A percentile compares a stretch with the other conserved stretches of the same genome.
These are phyloP conservation scores for Pugionium dolabratum DNA, from an alignment of 345 rosid species.

Conservation along the genomic window DNA sequence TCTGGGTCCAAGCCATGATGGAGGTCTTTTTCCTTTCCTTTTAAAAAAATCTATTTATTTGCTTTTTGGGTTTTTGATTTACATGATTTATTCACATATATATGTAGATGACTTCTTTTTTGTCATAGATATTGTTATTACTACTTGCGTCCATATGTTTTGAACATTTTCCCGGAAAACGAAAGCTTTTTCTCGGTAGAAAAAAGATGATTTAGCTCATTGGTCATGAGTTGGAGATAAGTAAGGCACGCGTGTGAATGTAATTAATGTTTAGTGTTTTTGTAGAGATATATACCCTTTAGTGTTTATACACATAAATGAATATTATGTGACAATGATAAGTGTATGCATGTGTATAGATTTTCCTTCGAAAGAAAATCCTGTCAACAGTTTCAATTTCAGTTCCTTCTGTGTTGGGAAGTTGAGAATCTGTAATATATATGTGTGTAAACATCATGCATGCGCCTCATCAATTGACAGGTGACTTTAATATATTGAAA, in stretches of 20 bases:
- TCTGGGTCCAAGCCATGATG: conserved; percentile 93
- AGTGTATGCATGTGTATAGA: conserved; percentile 28
- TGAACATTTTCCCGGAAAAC: not conserved
- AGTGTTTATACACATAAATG: not conserved
- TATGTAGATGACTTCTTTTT: too few relatives aligned
- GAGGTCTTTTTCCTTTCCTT: conserved; percentile 47
- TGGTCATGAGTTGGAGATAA: conserved; percentile 25
- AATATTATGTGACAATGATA: conserved; percentile 17
- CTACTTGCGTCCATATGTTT: too few relatives aligned
- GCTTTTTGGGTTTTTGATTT: not conserved
- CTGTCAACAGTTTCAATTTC: conserved; percentile 10
- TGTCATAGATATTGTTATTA: too few relatives aligned
- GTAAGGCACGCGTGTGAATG: conserved; percentile 13
- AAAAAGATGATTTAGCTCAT: not conserved
- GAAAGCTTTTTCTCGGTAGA: not conserved
- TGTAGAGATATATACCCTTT: too few relatives aligned
- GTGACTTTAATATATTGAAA: not conserved
- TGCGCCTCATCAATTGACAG: not conserved
- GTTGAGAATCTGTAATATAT: not conserved
- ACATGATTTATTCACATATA: not conserved
- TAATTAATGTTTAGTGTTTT: too few relatives aligned
- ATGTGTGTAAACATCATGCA: conserved; percentile 20
- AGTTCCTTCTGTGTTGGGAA: conserved; percentile 19
- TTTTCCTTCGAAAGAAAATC: conserved; percentile 13
- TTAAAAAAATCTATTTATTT: not conserved